A percentile compares a stretch with the other conserved stretches of the same genome.
phyloP scores from a whole-genome alignment of 2,329 filamentous ascomycete genomes.

The Botrytis medusae region DNA sequence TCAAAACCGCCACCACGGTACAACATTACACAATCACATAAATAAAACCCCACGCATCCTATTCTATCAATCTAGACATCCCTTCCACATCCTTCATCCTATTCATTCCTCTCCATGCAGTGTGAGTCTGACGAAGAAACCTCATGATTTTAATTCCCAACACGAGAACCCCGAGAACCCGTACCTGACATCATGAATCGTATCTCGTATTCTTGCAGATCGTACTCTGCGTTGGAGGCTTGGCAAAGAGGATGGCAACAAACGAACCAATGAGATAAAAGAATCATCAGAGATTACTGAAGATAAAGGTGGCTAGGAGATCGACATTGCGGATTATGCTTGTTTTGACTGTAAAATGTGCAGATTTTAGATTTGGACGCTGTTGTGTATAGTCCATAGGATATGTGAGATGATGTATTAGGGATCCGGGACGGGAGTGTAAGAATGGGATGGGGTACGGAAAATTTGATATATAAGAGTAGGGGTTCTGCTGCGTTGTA shows the following conservation, averaged over 20 bases:
- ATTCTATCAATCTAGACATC: neutral
- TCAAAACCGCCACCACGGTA: neutral
- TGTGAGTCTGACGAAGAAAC: neutral
- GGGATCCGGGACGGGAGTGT: neutral
- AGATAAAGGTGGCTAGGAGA: neutral
- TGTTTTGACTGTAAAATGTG: neutral
- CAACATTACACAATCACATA: neutral
- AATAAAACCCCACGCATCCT: neutral
- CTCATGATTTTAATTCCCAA: neutral
- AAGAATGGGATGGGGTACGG: neutral
- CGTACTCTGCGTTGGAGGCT: neutral
- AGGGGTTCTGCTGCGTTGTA: neutral
- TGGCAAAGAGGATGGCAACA: neutral
- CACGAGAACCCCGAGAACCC: neutral
- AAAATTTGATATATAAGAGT: neutral
- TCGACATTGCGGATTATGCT: neutral
- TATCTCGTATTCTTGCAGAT: constrained; percentile 12
- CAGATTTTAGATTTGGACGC: neutral
- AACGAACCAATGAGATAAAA: neutral
- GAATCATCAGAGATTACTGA: neutral
- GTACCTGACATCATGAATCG: constrained; percentile 5
- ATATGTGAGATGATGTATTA: neutral
- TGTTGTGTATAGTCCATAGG: neutral
- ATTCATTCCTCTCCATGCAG: neutral
- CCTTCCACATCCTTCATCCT: neutral